These are phyloP conservation scores for Hypoxylon sp. DNA, from an alignment of 2,329 filamentous ascomycete species.

Conservation along the genomic window DNA sequence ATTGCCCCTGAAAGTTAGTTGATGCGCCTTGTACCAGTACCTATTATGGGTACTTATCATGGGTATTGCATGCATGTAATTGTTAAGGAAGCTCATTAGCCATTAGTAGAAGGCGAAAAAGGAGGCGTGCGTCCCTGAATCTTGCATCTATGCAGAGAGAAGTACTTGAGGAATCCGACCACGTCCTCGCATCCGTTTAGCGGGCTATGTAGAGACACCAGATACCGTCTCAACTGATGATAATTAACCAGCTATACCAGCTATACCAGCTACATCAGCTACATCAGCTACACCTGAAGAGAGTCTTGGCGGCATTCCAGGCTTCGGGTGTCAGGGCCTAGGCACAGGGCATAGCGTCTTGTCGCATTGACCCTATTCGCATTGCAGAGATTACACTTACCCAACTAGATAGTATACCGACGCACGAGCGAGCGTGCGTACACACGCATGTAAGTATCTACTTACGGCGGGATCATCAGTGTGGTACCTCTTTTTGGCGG, in stretches of 20 bases:
- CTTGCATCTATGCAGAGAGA: slow-evolving; percentile 14
- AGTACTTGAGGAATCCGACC: slow-evolving; percentile 16
- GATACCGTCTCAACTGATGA: slow-evolving; percentile 4
- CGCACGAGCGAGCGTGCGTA: slow-evolving; percentile 18
- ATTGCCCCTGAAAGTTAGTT: slow-evolving; percentile 19
- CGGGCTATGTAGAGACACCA: slow-evolving; percentile 1
- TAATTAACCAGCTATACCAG: neutral
- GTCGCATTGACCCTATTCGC: slow-evolving; percentile 35
- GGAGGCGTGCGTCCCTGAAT: slow-evolving; percentile 19
- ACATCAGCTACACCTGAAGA: neutral
- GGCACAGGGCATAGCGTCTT: slow-evolving; percentile 22
- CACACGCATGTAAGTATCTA: slow-evolving; percentile 22
- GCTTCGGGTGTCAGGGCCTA: slow-evolving; percentile 4
- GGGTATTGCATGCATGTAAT: slow-evolving; percentile 8
- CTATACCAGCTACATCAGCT: neutral
- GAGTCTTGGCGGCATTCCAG: slow-evolving; percentile 1
- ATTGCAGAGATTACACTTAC: slow-evolving; percentile 30
- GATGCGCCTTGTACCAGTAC: slow-evolving; percentile 4
- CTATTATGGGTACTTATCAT: neutral
- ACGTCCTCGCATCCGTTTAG: slow-evolving; percentile 1
- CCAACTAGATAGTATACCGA: slow-evolving; percentile 5
- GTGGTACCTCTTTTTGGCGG: slow-evolving; percentile 35
- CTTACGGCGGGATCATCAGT: slow-evolving; percentile 36
- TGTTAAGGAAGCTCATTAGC: slow-evolving; percentile 32
- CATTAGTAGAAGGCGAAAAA: slow-evolving; percentile 28